Evolutionary conservation across 2,329 filamentous ascomycete species (phyloP).

Genomic region (Microascus cirrosus): DNA sequence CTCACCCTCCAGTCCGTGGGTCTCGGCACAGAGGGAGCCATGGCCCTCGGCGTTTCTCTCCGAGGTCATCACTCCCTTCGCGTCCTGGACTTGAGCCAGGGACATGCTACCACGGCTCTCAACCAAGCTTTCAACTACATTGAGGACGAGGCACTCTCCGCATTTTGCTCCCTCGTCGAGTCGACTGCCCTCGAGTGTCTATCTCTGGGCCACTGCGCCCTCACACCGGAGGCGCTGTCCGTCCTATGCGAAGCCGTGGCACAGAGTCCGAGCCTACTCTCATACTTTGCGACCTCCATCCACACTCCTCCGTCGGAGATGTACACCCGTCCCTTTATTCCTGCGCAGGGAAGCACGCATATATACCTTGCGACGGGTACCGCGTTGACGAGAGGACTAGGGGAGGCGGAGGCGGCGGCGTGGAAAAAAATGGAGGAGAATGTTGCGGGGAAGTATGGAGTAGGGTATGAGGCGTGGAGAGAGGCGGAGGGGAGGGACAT

Average conservation of each 20-base stretch:
- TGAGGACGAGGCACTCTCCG: constrained; percentile 20
- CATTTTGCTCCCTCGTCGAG: constrained; percentile 16
- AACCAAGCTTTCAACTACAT: constrained; percentile 34
- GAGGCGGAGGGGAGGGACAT: constrained; percentile 27
- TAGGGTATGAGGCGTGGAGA: constrained; percentile 18
- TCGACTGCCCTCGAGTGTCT: constrained; percentile 24
- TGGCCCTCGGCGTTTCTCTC: constrained; percentile 22
- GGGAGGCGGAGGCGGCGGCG: too few species aligned
- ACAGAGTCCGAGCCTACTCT: constrained; percentile 15
- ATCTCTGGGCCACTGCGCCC: constrained; percentile 26
- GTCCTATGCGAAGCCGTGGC: constrained; percentile 17
- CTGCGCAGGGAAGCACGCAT: too few species aligned
- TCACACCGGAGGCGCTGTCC: constrained; percentile 16
- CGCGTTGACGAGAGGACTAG: too few species aligned
- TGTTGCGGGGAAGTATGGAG: constrained; percentile 19
- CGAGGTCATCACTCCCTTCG: constrained; percentile 20
- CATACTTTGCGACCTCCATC: too few species aligned
- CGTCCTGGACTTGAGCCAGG: constrained; percentile 18
- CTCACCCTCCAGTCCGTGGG: constrained; percentile 31
- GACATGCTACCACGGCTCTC: constrained; percentile 19
- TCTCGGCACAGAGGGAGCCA: constrained; percentile 24
- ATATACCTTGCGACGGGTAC: too few species aligned
- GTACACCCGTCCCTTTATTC: too few species aligned
- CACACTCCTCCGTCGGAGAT: too few species aligned
- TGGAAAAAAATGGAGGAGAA: constrained; percentile 9